phyloP scores from a whole-genome alignment of 2,329 filamentous ascomycete genomes.

The Ramularia endophylla region DNA sequence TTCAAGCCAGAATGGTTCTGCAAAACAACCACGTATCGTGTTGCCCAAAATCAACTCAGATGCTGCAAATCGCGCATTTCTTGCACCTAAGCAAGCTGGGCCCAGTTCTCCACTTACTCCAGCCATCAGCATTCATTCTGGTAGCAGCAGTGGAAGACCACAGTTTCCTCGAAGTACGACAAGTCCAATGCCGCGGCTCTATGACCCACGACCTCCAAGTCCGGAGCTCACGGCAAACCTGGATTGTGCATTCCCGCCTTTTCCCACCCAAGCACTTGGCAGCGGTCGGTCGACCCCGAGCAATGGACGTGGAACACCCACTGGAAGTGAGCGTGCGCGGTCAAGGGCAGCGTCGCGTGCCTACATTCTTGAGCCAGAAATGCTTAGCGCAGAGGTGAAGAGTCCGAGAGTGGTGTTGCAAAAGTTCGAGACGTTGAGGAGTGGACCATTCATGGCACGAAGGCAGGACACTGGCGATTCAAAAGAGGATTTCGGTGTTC shows the following conservation, averaged over 20 bases:
- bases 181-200: slow-evolving; percentile 28
- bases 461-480: slow-evolving; percentile 15
- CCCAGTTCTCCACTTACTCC: slow-evolving; percentile 47
- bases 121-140: slow-evolving; percentile 27
- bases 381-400: slow-evolving; percentile 30
- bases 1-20: slow-evolving; percentile 1
- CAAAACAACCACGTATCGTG: slow-evolving; percentile 13
- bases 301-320: slow-evolving; percentile 22
- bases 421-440: slow-evolving; percentile 56
- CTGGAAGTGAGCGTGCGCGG: slow-evolving; percentile 20
- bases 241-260: slow-evolving; percentile 51
- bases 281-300: slow-evolving; percentile 22
- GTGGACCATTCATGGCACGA: slow-evolving; percentile 54
- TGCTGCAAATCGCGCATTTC: slow-evolving; percentile 26
- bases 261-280: slow-evolving; percentile 33
- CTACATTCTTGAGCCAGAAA: slow-evolving; percentile 11
- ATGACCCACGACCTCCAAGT: slow-evolving; percentile 27
- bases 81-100: slow-evolving; percentile 39
- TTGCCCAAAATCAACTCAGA: slow-evolving; percentile 28
- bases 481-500: slow-evolving; percentile 4
- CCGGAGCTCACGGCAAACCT: slow-evolving; percentile 41
- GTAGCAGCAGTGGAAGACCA: slow-evolving; percentile 23
- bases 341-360: slow-evolving; percentile 21
- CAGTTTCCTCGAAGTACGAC: slow-evolving; percentile 22
- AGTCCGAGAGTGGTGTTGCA: slow-evolving; percentile 47